Conservation (phyloP, 148 eudicot species). For the Tetragonia tetragonoides region DNA sequence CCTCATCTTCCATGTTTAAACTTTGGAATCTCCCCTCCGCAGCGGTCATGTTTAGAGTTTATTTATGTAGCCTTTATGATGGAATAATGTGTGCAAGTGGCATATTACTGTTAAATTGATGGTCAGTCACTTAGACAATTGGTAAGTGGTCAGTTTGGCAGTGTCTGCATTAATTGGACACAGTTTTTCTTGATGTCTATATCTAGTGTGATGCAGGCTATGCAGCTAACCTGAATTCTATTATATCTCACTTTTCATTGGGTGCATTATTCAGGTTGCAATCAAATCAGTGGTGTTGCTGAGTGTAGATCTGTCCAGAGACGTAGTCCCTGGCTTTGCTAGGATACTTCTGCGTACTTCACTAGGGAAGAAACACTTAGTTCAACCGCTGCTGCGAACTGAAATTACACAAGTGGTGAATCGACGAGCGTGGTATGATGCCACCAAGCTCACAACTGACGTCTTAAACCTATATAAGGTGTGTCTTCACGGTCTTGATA, state of each 20-base stretch:
- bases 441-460: conserved; percentile 85
- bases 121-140: background rate
- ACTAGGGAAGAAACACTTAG: conserved; percentile 84
- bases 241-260: background rate
- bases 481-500: conserved; percentile 11
- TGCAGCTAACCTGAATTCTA: background rate
- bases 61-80: background rate
- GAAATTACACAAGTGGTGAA: conserved; percentile 96
- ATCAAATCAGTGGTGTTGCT: conserved; percentile 77
- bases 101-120: background rate
- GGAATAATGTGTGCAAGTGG: background rate
- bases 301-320: conserved; percentile 77
- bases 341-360: conserved; percentile 86
- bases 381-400: conserved; percentile 80
- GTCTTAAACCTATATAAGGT: conserved; percentile 90
- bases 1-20: background rate
- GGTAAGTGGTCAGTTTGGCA: background rate
- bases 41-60: too few species aligned
- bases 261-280: conserved; percentile 44
- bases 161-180: background rate
- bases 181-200: background rate
- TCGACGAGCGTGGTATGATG: conserved; percentile 96
- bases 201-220: background rate
- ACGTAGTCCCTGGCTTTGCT: conserved; percentile 89
- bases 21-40: background rate